Base-by-base conservation (phyloP, 2,329 filamentous ascomycete species). In the Aureobasidium sp. region DNA sequence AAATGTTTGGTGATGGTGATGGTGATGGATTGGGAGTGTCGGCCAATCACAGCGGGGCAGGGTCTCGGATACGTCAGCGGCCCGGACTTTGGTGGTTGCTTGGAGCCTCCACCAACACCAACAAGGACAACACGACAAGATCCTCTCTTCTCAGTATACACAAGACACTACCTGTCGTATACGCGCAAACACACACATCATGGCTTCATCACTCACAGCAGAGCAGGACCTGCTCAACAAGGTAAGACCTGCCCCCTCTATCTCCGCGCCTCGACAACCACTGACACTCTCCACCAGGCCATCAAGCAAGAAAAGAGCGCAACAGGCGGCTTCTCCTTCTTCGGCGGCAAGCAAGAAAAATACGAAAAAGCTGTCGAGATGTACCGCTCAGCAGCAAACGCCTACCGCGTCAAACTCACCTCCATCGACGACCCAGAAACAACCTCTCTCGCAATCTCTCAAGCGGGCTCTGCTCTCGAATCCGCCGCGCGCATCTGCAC, bases 381-480 rank as follows among this genome's bases (percentile, higher is more conserved):
- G 70, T 98, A 94, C 77, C 90, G 88, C 67, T 90, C 97, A 79
- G 95, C 95, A 47, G 96, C 91, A 68, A 97, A 98, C 83, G 93
- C 93, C 67, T 98, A 64, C 38, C 48, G 60, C n/a, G 60, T 64
- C 40, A 64, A 64, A 42, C 25, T 64, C 13, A 64, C 60, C 36
- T 42, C 43, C 20, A 29, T 64, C 48, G 48, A 54, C 48, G 60
- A 64, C 60, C 60, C 50, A 9, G 48, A 54, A 36, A 42, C 40
- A 2, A 55, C 45, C 15, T 54, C 48, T 20, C 43, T 64, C 31
- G 60, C 60, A 6, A 40, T 55, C 40, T 23, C 29, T 91, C 81
- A 90, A 91, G 77, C 94, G 97, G 81, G 94, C 95, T 18, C 95
- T 94, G 91, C 94, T 16, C 97, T 97, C 71, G 94, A 97, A 78